phyloP scores from a whole-genome alignment of 2,329 filamentous ascomycete species.

The Apiospora saccharicola region DNA sequence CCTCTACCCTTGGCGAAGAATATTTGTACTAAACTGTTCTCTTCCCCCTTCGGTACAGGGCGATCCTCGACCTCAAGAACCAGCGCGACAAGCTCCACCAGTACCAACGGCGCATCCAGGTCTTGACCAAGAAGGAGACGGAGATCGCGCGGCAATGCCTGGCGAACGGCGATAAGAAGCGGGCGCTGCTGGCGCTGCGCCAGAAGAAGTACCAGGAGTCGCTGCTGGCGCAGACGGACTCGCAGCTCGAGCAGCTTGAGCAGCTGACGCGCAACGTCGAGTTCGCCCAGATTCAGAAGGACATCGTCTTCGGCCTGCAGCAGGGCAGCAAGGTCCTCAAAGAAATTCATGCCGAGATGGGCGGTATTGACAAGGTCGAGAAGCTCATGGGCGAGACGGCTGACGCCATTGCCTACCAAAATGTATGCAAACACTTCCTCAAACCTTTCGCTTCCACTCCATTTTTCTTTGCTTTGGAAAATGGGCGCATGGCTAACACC shows the following conservation, averaged over 20 bases:
- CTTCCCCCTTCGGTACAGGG: constrained; percentile 59
- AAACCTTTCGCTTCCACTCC: not conserved
- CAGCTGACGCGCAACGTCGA: constrained; percentile 88
- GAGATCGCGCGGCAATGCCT: constrained; percentile 86
- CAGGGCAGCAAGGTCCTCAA: constrained; percentile 90
- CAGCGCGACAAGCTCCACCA: constrained; percentile 97
- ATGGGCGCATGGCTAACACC: not conserved
- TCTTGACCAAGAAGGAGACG: constrained; percentile 87
- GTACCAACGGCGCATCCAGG: constrained; percentile 89
- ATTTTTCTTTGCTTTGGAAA: not conserved
- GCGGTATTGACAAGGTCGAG: constrained; percentile 91
- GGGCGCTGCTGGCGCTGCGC: constrained; percentile 85
- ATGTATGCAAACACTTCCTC: constrained; percentile 59
- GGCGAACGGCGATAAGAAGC: constrained; percentile 77
- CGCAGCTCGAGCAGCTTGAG: constrained; percentile 92
- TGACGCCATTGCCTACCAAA: constrained; percentile 90
- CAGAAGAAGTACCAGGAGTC: constrained; percentile 98
- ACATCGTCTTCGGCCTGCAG: constrained; percentile 90
- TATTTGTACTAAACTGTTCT: constrained; percentile 5
- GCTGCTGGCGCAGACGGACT: constrained; percentile 86
- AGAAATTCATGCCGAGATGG: constrained; percentile 95
- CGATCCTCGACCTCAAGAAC: constrained; percentile 96
- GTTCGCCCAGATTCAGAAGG: constrained; percentile 96
- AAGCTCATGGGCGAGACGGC: constrained; percentile 93
- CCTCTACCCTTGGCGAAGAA: not conserved